Base-by-base conservation (phyloP, 306 rosid genomes). In the Fagus crenata region DNA sequence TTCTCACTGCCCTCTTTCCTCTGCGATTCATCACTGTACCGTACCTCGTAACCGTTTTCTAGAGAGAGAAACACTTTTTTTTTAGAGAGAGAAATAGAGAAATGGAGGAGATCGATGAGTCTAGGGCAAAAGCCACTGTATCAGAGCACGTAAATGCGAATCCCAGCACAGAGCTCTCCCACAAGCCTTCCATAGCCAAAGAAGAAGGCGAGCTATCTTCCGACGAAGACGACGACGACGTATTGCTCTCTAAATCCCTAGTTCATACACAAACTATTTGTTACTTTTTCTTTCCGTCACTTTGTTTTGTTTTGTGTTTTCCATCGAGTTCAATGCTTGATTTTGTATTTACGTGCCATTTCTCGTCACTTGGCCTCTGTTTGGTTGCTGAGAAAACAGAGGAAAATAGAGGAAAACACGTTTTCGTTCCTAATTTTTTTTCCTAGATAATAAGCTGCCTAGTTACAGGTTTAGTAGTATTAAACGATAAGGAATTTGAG, bases 161-260 rank as follows among this genome's bases (percentile, higher is more conserved):
- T 59, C 88, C 71, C 53, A 73, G 73, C 49, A 49, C 77, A 3
- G 84, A 72, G 73, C 84, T 59, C 58, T 33, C 72, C 32, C 15
- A 60, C 14, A 49, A 73, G 49, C 80, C 86, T 17, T 69, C 86
- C 79, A 81, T 80, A 70, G 31, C 67, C 83, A 88, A 84, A 85
- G 98, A 94, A 86, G 98, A 94, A 81, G 98, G 98, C 81, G 98
- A 94, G 77, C 84, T 90, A 31, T 88, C 92, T 49, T 90, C 96
- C 58, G 90, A 89, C 63, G 88, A 74, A 6, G 81, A 82, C 15
- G 87, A 74, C 13, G 80, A 86, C 6, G 90, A 89, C 81, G 77
- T 82, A 75, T 72, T 61, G 51, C 40, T 51, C 81, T 65, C 72
- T 68, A 53, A 49, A 81, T 58, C 85, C 86, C 84, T 81, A 80